These are phyloP conservation scores for Ophiostoma montium DNA, from an alignment of 2,329 filamentous ascomycete species.

Conservation along the genomic window DNA sequence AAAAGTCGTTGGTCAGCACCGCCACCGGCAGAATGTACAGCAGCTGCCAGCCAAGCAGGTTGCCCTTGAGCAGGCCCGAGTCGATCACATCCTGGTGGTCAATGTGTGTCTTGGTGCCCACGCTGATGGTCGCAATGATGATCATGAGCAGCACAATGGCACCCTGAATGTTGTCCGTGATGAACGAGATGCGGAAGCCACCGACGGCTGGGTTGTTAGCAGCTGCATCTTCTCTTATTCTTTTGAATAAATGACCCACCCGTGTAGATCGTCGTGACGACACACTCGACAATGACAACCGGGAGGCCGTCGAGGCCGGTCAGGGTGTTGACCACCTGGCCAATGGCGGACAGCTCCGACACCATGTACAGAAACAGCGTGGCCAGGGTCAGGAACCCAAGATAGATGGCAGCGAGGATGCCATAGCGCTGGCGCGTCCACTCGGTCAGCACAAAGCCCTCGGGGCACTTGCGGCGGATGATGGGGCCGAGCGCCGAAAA, in stretches of 20 bases:
- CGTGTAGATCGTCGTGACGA: slow-evolving; percentile 70
- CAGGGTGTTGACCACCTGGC: slow-evolving; percentile 61
- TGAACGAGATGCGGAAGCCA: slow-evolving; percentile 71
- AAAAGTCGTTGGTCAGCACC: slow-evolving; percentile 74
- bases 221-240: too few relatives aligned
- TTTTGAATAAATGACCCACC: slow-evolving; percentile 19
- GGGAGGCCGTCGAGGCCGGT: slow-evolving; percentile 64
- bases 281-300: slow-evolving; percentile 62
- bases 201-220: slow-evolving; percentile 44
- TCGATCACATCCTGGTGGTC: slow-evolving; percentile 52
- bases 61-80: slow-evolving; percentile 55
- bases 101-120: slow-evolving; percentile 62
- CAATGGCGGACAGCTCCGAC: slow-evolving; percentile 65
- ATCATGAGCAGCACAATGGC: slow-evolving; percentile 63
- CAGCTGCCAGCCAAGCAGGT: slow-evolving; percentile 68
- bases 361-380: slow-evolving; percentile 84
- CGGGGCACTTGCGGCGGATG: slow-evolving; percentile 65
- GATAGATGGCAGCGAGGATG: slow-evolving; percentile 50
- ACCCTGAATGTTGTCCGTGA: slow-evolving; percentile 73
- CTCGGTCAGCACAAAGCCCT: slow-evolving; percentile 73
- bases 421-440: slow-evolving; percentile 75
- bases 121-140: slow-evolving; percentile 61
- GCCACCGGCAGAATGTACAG: slow-evolving; percentile 74
- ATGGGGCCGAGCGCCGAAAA: slow-evolving; percentile 65
- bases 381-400: slow-evolving; percentile 64